Percentiles rank a stretch among this genome's conserved stretches.
phyloP scores from a whole-genome alignment of 805 yeast species.

The Tetrapisispora nanseiensis region DNA sequence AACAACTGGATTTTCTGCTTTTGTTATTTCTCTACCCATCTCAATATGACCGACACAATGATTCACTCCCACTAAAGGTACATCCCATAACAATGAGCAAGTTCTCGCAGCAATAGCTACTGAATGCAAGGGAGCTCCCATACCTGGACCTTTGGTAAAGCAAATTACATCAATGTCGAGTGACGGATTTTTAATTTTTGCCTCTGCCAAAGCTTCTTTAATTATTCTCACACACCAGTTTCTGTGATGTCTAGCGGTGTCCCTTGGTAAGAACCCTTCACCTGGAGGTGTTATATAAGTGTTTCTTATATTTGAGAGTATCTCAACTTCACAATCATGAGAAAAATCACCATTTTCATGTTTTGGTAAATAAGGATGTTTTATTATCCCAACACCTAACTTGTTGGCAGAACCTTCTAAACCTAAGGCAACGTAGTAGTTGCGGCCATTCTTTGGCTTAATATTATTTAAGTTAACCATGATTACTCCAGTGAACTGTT shows the following conservation, averaged over 20 bases:
- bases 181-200: slow-evolving; percentile 35
- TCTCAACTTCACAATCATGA: slow-evolving; percentile 53
- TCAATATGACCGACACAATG: slow-evolving; percentile 98
- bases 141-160: slow-evolving; percentile 97
- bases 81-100: slow-evolving; percentile 62
- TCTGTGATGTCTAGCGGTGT: slow-evolving; percentile 92
- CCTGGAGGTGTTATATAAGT: slow-evolving; percentile 97
- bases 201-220: slow-evolving; percentile 53
- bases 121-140: slow-evolving; percentile 97
- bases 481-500: too few relatives aligned
- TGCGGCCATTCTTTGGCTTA: slow-evolving; percentile 24
- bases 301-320: slow-evolving; percentile 85
- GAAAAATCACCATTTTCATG: slow-evolving; percentile 41
- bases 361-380: slow-evolving; percentile 40
- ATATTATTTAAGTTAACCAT: slow-evolving; percentile 27
- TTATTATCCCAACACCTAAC: slow-evolving; percentile 85
- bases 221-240: slow-evolving; percentile 85
- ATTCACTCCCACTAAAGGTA: slow-evolving; percentile 89
- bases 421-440: slow-evolving; percentile 67
- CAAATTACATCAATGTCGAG: slow-evolving; percentile 70
- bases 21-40: slow-evolving; percentile 97
- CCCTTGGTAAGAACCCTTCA: slow-evolving; percentile 93
- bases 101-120: slow-evolving; percentile 91
- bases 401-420: slow-evolving; percentile 97
- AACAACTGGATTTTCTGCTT: slow-evolving; percentile 96